Base-by-base conservation (phyloP, 768 basidiomycete genomes). In the Suillus clintonianus region DNA sequence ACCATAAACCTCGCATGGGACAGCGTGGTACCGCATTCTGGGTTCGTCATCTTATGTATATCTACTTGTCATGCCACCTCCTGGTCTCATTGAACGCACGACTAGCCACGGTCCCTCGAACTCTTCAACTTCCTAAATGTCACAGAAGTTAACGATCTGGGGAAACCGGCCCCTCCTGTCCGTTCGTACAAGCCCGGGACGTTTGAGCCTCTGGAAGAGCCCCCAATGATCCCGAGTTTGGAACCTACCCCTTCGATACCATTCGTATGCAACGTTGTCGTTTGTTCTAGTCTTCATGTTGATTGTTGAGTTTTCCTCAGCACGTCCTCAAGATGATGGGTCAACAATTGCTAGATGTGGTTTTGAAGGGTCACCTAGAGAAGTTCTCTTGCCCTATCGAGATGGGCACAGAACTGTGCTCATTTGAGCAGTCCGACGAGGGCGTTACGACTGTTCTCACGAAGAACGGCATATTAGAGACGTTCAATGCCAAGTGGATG, bases 21-120 rank as follows among this genome's bases (percentile, higher is more conserved):
- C 74, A 78, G 62, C 76, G 81, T 11, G 79, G 78, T 24, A 70
- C 76, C 5, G 79, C 74, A 14, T 74, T 81, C 36, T 74, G 75
- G 74, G 78, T 78, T 27, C 27, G 27, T 36, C 7, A 69, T 60
- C 19, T 27, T 27, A 27, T 27, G 37, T 7, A 32, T 39, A n/a
- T 22, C 42, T 9, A 17, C 34, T 24, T 36, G 19, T 37, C 37
- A 30, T 9, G 27, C 22, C 10, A 10, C 36, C 27, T 39, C 14
- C 27, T 55, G 19, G 11, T 42, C 24, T 48, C 14, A 30, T 27
- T 27, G 22, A 19, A 36, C 19, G 8, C n/a, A n/a, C 19, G 11
- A 22, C 8, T 64, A 83, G 80, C 81, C 81, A 17, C 79, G 82
- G 10, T 75, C 82, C 5, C 68, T 80, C 14, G 81, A 84, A 66